Evolutionary conservation across 2,329 filamentous ascomycete species (phyloP), one percentile per base, ranked within the genome.

Genomic region (Colletotrichum camelliae): DNA sequence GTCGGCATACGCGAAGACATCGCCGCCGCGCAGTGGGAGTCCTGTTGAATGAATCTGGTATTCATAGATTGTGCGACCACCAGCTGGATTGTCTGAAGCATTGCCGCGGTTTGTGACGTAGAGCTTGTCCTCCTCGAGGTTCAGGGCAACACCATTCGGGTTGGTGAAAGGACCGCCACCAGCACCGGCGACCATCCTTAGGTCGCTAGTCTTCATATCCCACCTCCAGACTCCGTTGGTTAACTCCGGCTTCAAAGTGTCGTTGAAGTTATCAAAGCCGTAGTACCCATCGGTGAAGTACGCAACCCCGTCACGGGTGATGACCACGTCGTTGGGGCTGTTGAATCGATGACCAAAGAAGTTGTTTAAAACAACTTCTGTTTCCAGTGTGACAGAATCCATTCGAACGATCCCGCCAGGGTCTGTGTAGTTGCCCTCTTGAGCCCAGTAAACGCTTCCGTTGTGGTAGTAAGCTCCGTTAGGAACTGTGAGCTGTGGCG

Each of bases 271-370:
- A 15, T 79, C 77, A 1, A 39, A 77, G 15, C 77, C 77, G 31
- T 79, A 79, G 35, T 78, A 79, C 2, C 77, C 77, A 35, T 79
- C 77, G 2, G 74, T 79, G 52, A 78, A 79, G 57, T 70, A 78
- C 8, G 77, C 77, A 9, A 79, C 72, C 7, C 72, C 60, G 16
- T 77, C 67, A 2, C 60, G 52, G 1, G 72, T 78, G 33, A 78
- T 79, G 1, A 78, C 74, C 2, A 79, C 62, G 12, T 79, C 77
- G 10, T 79, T 79, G 10, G 77, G 74, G 39, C 77, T 79, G 64
- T 79, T 79, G 64, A 79, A 79, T 4, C 77, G 77, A 33, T 77
- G 76, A 2, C 77, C 71, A 13, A 75, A 77, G 29, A 66, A 78
- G 57, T 78, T 77, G 27, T 78, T 74, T 0, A 78, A 71, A 12